phyloP scores from a whole-genome alignment of 1,284 basidiomycete genomes.

The Rhodotorula sp. region DNA sequence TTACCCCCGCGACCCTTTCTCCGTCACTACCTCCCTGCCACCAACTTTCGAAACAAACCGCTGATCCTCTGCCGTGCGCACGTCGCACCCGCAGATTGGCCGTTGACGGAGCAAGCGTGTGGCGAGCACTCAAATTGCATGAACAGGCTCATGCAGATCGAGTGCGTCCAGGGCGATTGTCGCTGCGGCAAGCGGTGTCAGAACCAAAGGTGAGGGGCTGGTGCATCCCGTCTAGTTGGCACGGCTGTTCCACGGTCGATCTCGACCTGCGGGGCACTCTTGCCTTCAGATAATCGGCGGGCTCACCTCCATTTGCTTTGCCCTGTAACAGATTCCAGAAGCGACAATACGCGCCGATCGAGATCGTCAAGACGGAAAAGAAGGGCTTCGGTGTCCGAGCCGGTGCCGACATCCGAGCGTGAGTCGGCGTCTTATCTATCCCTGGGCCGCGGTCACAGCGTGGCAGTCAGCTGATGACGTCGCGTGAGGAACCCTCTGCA shows the following conservation, averaged over 20 bases:
- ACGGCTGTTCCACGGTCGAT: not conserved
- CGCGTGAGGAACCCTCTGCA: slow-evolving; percentile 46
- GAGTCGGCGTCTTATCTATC: slow-evolving; percentile 49
- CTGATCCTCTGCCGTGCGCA: not conserved
- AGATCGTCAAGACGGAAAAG: slow-evolving; percentile 89
- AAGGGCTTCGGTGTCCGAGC: slow-evolving; percentile 93
- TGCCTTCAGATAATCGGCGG: too few relatives aligned
- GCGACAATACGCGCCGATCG: slow-evolving; percentile 78
- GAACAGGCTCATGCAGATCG: slow-evolving; percentile 94
- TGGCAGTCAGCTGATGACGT: slow-evolving; percentile 3
- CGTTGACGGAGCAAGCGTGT: slow-evolving; percentile 68
- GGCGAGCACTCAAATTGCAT: slow-evolving; percentile 91
- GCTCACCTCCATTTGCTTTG: too few relatives aligned
- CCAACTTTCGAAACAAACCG: too few relatives aligned
- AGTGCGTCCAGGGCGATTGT: slow-evolving; percentile 86
- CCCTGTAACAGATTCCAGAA: slow-evolving; percentile 68
- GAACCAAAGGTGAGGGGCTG: slow-evolving; percentile 78
- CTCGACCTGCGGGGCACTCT: not conserved
- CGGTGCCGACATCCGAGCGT: slow-evolving; percentile 68
- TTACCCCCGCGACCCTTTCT: slow-evolving; percentile 11
- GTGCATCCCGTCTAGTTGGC: not conserved
- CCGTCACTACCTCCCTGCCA: not conserved
- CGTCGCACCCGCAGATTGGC: slow-evolving; percentile 47
- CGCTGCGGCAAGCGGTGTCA: slow-evolving; percentile 76
- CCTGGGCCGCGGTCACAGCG: too few relatives aligned